Base-by-base conservation (phyloP, 306 rosid genomes). In the Mimosa bimucronata region DNA sequence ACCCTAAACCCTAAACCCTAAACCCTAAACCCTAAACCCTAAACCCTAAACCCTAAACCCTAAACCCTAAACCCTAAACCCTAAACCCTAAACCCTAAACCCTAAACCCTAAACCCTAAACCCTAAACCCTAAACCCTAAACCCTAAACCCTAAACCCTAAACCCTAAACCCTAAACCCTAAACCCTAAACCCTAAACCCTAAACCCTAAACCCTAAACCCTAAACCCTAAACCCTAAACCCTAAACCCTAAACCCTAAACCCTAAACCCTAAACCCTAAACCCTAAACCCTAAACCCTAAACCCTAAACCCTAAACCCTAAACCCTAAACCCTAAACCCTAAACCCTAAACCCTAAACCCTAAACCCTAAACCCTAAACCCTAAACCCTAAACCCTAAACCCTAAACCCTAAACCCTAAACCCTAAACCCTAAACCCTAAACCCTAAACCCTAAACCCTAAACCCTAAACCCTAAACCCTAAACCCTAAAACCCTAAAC, bases 331-430 rank as follows among this genome's bases (percentile, higher is more conserved):
- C 57, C 82, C 82, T 71, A 55, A 69, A 79, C 57, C 82, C 82
- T 71, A 55, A 79, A 79, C 57, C 82, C 82, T 71, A 55, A 69
- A 79, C 57, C 82, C 82, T 71, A 55, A 79, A 79, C 58, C 82
- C 82, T 71, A 46, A 48, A 48, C 16, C 55, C 66, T 26, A 60
- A 60, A 71, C 75, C 58, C 75, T 41, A 41, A 14, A 48, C 16
- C 55, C 55, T 13, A 14, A 48, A 48, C 55, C 55, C 64, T 57
- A 79, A 79, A 70, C 82, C 82, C 77, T 71, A 71, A 71, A 71
- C 75, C 75, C 75, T 71, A 44, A 70, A 70, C 53, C 74, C 31
- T 28, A 44, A n/a, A 76, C 48, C 21, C 70, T 50, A 79, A 79
- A 70, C 82, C 82, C 77, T 70, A 55, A 79, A 79, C 58, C 82